phyloP scores from a whole-genome alignment of 2,329 filamentous ascomycete genomes.

The Alternaria novae-zelandiae region DNA sequence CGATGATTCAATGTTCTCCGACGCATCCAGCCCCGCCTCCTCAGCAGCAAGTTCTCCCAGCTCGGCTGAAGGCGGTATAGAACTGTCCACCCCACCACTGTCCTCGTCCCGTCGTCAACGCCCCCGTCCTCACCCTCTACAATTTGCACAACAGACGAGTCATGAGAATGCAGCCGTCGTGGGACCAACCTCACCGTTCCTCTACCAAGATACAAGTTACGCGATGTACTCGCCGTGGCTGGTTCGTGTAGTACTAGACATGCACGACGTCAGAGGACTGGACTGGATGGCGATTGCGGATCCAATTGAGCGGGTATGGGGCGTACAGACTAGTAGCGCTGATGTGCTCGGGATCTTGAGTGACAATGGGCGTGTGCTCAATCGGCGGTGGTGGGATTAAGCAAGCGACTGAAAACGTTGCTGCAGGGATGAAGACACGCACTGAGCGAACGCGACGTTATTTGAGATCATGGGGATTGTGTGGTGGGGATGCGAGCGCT shows the following conservation, averaged over 20 bases:
- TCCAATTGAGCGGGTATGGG: conserved; percentile 43
- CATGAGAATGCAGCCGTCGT: conserved; percentile 2
- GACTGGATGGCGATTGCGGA: conserved; percentile 49
- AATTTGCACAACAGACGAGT: conserved; percentile 12
- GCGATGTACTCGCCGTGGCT: conserved; percentile 46
- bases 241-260: conserved; percentile 44
- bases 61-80: conserved; percentile 18
- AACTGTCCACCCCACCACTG: conserved; percentile 9
- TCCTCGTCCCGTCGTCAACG: background rate
- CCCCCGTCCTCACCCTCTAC: conserved; percentile 19
- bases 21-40: conserved; percentile 24
- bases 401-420: background rate
- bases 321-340: conserved; percentile 40
- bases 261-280: conserved; percentile 43
- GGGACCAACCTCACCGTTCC: conserved; percentile 25
- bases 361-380: conserved; percentile 43
- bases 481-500: background rate
- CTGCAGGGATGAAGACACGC: background rate
- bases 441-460: background rate
- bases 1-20: conserved; percentile 38
- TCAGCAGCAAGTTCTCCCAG: conserved; percentile 36
- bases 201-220: conserved; percentile 37
- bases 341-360: conserved; percentile 46
- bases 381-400: conserved; percentile 47
- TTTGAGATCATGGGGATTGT: background rate